phyloP scores from a whole-genome alignment of 768 basidiomycete genomes.

The Boletus sp. region DNA sequence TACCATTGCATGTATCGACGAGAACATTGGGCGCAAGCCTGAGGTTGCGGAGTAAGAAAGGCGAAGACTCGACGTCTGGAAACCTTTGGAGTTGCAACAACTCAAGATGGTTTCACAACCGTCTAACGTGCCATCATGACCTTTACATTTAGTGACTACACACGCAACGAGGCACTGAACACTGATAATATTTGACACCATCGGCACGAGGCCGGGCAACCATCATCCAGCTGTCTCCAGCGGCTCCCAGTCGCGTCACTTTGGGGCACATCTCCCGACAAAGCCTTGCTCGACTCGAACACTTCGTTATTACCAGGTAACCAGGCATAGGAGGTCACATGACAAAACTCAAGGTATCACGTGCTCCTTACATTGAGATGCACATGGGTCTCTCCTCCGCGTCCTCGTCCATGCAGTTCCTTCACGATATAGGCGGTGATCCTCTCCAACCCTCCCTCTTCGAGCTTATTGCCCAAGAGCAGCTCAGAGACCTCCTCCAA shows the following conservation, averaged over 20 bases:
- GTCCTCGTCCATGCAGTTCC: slow-evolving; percentile 66
- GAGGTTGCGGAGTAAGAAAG: slow-evolving; percentile 11
- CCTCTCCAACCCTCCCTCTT: slow-evolving; percentile 80
- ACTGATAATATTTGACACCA: not conserved
- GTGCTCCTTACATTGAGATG: slow-evolving; percentile 1
- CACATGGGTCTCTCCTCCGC: not conserved
- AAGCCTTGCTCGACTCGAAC: not conserved
- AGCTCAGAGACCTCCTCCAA: slow-evolving; percentile 86
- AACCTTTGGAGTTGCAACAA: not conserved
- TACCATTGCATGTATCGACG: slow-evolving; percentile 55
- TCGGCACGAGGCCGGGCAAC: not conserved
- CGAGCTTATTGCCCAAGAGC: slow-evolving; percentile 91
- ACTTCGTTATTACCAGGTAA: not conserved
- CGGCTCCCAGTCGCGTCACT: not conserved
- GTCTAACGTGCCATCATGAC: not conserved
- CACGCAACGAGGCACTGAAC: not conserved
- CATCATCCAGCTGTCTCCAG: not conserved
- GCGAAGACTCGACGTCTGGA: not conserved
- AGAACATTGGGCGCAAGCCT: slow-evolving; percentile 48
- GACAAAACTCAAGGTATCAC: slow-evolving; percentile 28
- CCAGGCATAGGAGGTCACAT: slow-evolving; percentile 17
- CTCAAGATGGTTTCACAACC: not conserved
- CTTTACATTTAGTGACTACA: not conserved
- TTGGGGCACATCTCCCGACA: not conserved
- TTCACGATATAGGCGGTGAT: slow-evolving; percentile 71